Conservation (phyloP, 2,329 filamentous ascomycete species). For the Ceratocystis smalleyi region DNA sequence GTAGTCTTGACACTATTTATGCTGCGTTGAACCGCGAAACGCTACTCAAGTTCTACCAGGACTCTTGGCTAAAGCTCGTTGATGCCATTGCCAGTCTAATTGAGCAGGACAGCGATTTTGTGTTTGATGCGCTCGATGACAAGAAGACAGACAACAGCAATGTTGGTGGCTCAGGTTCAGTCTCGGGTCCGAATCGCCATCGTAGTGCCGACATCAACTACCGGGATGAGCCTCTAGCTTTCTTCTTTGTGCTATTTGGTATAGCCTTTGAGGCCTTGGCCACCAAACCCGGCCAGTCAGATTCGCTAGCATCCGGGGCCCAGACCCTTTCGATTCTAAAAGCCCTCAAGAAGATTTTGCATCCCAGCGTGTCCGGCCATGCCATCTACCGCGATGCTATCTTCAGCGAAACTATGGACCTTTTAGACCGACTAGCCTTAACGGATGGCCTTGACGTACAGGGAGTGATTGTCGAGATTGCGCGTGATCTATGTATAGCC, state of each 20-base stretch:
- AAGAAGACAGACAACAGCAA: constrained; percentile 49
- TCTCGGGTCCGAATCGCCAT: constrained; percentile 18
- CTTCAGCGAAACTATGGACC: constrained; percentile 93
- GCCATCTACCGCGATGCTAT: constrained; percentile 93
- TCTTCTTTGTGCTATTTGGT: constrained; percentile 96
- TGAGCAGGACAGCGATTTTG: constrained; percentile 92
- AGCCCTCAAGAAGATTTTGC: constrained; percentile 85
- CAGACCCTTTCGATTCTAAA: constrained; percentile 79
- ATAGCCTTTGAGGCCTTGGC: constrained; percentile 92
- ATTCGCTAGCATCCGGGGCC: constrained; percentile 50
- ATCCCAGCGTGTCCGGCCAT: constrained; percentile 86
- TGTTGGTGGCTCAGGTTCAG: background rate
- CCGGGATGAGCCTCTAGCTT: constrained; percentile 89
- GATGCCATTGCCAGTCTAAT: constrained; percentile 95
- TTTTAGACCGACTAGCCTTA: constrained; percentile 78
- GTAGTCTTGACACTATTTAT: constrained; percentile 84
- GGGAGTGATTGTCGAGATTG: constrained; percentile 84
- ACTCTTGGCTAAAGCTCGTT: constrained; percentile 89
- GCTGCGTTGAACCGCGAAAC: constrained; percentile 90
- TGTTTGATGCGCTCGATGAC: constrained; percentile 90
- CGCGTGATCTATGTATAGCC: constrained; percentile 71
- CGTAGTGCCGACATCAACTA: constrained; percentile 70
- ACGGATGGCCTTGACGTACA: constrained; percentile 85
- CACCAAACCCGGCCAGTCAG: constrained; percentile 46
- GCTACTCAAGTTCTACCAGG: constrained; percentile 86